Percentiles rank a stretch among this genome's conserved stretches.
These are phyloP conservation scores for Pleurotus cornucopiae DNA, from an alignment of 768 basidiomycete species.

Conservation along the genomic window DNA sequence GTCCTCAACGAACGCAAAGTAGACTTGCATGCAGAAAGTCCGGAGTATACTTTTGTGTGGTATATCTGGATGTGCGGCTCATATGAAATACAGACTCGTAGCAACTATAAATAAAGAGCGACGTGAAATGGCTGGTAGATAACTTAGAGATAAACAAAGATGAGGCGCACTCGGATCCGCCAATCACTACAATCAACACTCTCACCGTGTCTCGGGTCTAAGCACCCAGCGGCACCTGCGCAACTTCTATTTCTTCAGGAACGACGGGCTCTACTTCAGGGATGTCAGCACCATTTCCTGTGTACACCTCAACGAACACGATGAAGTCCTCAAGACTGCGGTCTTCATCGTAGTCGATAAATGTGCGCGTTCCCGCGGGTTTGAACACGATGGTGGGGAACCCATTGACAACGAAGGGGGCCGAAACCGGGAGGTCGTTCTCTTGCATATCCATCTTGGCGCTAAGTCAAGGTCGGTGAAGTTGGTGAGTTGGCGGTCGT, in stretches of 20 bases:
- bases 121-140: too few relatives aligned
- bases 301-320: slow-evolving; percentile 75
- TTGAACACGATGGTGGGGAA: slow-evolving; percentile 98
- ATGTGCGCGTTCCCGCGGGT: slow-evolving; percentile 81
- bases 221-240: slow-evolving; percentile 32
- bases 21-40: too few relatives aligned
- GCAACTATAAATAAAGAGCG: too few relatives aligned
- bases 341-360: slow-evolving; percentile 78
- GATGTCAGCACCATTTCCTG: slow-evolving; percentile 63
- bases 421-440: slow-evolving; percentile 92
- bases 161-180: too few relatives aligned
- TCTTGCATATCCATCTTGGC: slow-evolving; percentile 96
- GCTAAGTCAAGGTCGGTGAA: slow-evolving; percentile 29
- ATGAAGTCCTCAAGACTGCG: slow-evolving; percentile 82
- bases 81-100: too few relatives aligned
- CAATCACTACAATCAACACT: too few relatives aligned
- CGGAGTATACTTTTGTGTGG: too few relatives aligned
- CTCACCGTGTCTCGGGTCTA: neutral
- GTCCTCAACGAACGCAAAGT: too few relatives aligned
- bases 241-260: slow-evolving; percentile 20
- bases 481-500: neutral
- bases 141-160: too few relatives aligned
- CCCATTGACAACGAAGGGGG: slow-evolving; percentile 80
- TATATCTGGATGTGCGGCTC: too few relatives aligned
- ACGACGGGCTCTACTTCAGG: slow-evolving; percentile 21